A percentile compares a stretch with the other conserved stretches of the same genome.
Conservation (phyloP, 306 rosid genomes). For the Quercus agrifolia region DNA sequence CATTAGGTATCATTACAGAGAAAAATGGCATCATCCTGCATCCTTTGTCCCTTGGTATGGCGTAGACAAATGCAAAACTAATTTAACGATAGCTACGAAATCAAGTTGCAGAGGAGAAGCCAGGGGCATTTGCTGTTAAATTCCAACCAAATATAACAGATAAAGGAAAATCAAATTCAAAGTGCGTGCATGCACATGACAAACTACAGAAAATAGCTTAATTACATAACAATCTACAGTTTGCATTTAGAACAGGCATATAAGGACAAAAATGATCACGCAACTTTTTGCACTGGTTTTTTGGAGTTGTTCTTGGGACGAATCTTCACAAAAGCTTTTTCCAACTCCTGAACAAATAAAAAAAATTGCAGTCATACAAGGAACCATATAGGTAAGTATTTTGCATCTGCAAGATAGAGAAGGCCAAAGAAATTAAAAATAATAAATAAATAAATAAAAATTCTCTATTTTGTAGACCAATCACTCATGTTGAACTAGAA, state of each 20-base stretch:
- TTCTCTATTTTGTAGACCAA: neutral
- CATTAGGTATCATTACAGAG: too few species aligned
- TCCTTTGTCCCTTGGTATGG: too few species aligned
- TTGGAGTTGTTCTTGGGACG: constrained; percentile 83
- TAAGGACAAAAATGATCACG: constrained; percentile 11
- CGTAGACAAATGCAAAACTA: too few species aligned
- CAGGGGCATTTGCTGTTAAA: too few species aligned
- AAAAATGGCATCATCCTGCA: too few species aligned
- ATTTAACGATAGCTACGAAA: too few species aligned
- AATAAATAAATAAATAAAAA: too few species aligned
- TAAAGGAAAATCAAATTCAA: too few species aligned
- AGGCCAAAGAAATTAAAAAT: neutral
- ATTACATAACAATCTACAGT: neutral
- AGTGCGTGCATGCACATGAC: neutral
- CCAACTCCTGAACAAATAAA: constrained; percentile 59
- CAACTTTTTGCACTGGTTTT: constrained; percentile 50
- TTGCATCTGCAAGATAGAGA: neutral
- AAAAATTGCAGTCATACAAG: constrained; percentile 9
- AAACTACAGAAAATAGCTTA: neutral
- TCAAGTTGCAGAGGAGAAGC: too few species aligned
- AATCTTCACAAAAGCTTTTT: constrained; percentile 74
- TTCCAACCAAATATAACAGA: too few species aligned
- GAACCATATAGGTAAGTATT: neutral
- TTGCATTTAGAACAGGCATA: neutral
- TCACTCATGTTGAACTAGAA: neutral